Evolutionary conservation across 164 flowering plant genomes (phyloP).

Genomic region (Magnolia changhungtana): DNA sequence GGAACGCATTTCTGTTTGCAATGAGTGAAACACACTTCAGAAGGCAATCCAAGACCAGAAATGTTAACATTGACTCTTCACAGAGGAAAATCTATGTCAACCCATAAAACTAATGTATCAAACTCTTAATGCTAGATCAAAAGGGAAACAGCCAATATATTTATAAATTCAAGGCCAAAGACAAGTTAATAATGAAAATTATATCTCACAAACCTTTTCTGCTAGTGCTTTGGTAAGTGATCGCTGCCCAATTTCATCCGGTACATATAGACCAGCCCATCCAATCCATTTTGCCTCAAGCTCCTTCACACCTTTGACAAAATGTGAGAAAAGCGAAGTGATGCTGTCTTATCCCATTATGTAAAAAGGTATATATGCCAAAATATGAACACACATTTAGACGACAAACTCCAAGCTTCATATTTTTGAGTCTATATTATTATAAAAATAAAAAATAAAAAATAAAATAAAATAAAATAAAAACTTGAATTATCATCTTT

Average conservation of each 20-base stretch:
- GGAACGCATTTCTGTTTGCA: slow-evolving; percentile 77
- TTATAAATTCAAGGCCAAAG: background rate
- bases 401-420: too few relatives aligned
- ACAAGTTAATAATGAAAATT: background rate
- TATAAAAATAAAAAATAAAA: too few relatives aligned
- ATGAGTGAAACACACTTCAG: slow-evolving; percentile 12
- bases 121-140: too few relatives aligned
- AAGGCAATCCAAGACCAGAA: slow-evolving; percentile 1
- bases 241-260: slow-evolving; percentile 76
- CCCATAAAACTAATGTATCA: too few relatives aligned
- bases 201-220: slow-evolving; percentile 57
- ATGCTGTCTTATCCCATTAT: too few relatives aligned
- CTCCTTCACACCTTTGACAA: slow-evolving; percentile 68
- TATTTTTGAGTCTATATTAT: too few relatives aligned
- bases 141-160: too few relatives aligned
- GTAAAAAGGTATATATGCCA: too few relatives aligned
- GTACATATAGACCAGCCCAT: slow-evolving; percentile 98
- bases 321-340: background rate
- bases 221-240: slow-evolving; percentile 85
- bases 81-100: too few relatives aligned
- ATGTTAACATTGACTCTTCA: background rate
- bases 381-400: too few relatives aligned
- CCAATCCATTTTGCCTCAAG: slow-evolving; percentile 97
- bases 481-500: too few relatives aligned
- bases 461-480: too few relatives aligned